Conservation (phyloP, 177 flowering plant genomes). For the Tripterygium wilfordii region DNA sequence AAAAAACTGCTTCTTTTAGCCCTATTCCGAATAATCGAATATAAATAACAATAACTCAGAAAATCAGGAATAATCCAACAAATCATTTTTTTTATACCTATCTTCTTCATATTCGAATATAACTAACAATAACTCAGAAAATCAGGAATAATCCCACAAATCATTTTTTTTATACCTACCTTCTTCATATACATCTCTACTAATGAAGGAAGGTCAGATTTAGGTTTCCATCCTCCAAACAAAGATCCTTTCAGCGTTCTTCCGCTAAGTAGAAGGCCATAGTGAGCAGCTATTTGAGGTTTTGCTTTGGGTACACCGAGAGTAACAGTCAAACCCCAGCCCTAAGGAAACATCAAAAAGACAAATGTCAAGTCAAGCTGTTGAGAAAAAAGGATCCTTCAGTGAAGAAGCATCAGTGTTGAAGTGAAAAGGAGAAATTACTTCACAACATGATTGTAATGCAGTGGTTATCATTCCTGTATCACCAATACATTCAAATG, state of each 20-base stretch:
- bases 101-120: too few species aligned
- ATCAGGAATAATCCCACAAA: background rate
- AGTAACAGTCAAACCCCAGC: constrained; percentile 91
- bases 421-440: constrained; percentile 20
- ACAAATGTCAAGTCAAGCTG: background rate
- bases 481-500: constrained; percentile 93
- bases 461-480: constrained; percentile 75
- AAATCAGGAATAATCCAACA: too few species aligned
- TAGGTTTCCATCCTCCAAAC: constrained; percentile 95
- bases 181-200: constrained; percentile 73
- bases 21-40: too few species aligned
- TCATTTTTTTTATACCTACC: constrained; percentile 29
- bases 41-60: too few species aligned
- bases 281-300: constrained; percentile 85
- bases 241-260: constrained; percentile 76
- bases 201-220: constrained; percentile 78
- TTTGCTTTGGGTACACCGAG: constrained; percentile 93
- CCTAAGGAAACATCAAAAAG: constrained; percentile 30
- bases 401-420: background rate
- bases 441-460: constrained; percentile 86
- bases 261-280: constrained; percentile 66
- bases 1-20: too few species aligned
- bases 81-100: too few species aligned
- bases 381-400: background rate
- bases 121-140: too few species aligned